Evolutionary conservation across 148 eudicot species (phyloP).

Genomic region (Rhododendron ferrugineum): DNA sequence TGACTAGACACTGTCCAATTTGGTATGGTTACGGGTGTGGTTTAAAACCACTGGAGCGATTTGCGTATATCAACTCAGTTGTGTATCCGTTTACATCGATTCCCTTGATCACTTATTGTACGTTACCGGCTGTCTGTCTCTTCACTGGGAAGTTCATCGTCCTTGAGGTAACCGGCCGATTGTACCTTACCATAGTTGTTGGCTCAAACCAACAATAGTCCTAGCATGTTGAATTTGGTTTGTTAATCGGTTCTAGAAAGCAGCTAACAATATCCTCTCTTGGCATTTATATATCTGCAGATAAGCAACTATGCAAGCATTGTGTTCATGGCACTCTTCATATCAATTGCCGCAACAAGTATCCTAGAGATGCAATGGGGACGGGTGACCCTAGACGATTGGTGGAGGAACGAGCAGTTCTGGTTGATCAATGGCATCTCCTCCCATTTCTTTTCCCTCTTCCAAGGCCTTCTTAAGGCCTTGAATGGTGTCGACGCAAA

Average conservation of each 20-base stretch:
- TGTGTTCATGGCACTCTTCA: slow-evolving; percentile 60
- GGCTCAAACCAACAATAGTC: not conserved
- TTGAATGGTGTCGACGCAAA: slow-evolving; percentile 61
- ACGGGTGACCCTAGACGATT: slow-evolving; percentile 52
- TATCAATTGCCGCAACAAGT: slow-evolving; percentile 59
- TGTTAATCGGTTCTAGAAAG: not conserved
- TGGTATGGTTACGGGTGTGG: slow-evolving; percentile 54
- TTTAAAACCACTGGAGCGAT: slow-evolving; percentile 79
- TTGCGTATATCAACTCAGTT: slow-evolving; percentile 83
- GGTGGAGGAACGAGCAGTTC: slow-evolving; percentile 78
- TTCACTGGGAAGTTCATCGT: slow-evolving; percentile 93
- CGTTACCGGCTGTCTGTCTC: slow-evolving; percentile 88
- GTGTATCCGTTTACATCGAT: slow-evolving; percentile 87
- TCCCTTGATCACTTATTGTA: slow-evolving; percentile 79
- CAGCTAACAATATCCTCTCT: slow-evolving; percentile 3
- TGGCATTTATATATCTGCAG: slow-evolving; percentile 24
- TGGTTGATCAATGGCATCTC: slow-evolving; percentile 71
- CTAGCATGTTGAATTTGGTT: no score
- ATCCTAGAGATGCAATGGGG: slow-evolving; percentile 73
- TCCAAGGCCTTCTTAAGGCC: slow-evolving; percentile 68
- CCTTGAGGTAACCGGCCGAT: slow-evolving; percentile 55
- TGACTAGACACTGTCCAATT: slow-evolving; percentile 75
- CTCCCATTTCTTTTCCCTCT: slow-evolving; percentile 60
- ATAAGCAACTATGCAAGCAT: slow-evolving; percentile 72
- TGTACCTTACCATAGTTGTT: not conserved